Conservation (phyloP, 1,284 basidiomycete genomes). For the Ustilago nuda region DNA sequence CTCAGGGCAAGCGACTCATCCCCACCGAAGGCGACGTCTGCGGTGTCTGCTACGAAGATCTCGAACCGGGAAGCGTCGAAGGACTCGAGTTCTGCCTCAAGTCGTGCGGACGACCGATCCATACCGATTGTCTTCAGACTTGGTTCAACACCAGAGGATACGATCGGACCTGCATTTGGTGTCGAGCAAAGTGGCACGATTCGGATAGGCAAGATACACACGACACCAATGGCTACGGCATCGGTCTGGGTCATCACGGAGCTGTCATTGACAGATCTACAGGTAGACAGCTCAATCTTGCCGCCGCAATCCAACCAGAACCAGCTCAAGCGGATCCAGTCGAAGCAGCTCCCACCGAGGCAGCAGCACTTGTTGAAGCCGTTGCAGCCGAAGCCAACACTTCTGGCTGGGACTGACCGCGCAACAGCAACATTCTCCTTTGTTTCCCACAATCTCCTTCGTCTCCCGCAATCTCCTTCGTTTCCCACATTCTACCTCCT, state of each 20-base stretch:
- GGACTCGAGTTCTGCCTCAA: conserved; percentile 43
- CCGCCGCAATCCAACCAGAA: conserved; percentile 20
- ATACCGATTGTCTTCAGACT: conserved; percentile 41
- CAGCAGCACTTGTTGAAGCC: neutral
- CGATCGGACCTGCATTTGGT: conserved; percentile 44
- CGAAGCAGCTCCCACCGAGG: neutral
- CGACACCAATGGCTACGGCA: conserved; percentile 35
- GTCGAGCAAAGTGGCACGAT: conserved; percentile 36
- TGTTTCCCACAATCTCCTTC: no score
- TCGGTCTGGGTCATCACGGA: conserved; percentile 21
- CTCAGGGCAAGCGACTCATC: conserved; percentile 30
- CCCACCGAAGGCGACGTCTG: conserved; percentile 44
- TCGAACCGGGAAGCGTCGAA: conserved; percentile 34
- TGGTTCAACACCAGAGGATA: conserved; percentile 38
- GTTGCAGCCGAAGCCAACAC: conserved; percentile 6
- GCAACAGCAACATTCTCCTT: neutral
- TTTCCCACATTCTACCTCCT: neutral
- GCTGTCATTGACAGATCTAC: conserved; percentile 23
- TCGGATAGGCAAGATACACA: neutral
- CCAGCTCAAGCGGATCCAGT: neutral
- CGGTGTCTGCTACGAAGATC: conserved; percentile 50
- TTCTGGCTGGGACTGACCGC: conserved; percentile 2
- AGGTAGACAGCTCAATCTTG: conserved; percentile 42
- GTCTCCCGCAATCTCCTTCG: neutral
- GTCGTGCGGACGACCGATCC: conserved; percentile 48